These are phyloP conservation scores for Pythium plurisporium DNA, from an alignment of 352 stramenopile species.

Conservation along the genomic window DNA sequence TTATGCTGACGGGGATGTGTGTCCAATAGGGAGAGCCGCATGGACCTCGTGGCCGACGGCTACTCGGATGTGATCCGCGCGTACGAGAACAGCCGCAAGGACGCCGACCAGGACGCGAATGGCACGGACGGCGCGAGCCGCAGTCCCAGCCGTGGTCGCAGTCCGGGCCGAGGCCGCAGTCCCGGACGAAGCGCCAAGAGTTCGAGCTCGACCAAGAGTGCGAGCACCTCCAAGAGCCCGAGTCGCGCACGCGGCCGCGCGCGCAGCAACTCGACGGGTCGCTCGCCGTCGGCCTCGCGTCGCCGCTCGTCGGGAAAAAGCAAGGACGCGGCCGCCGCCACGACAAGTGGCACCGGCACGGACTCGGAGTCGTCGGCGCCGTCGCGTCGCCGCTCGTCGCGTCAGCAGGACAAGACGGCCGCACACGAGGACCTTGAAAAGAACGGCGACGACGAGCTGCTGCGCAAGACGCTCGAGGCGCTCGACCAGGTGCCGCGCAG, in stretches of 20 bases:
- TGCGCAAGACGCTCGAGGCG: conserved; percentile 46
- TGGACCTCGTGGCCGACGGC: conserved; percentile 74
- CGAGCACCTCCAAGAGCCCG: conserved; percentile 22
- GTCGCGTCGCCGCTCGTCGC: conserved; percentile 21
- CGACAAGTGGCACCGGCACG: conserved; percentile 1
- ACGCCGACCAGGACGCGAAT: conserved; percentile 26
- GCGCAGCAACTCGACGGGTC: conserved; percentile 57
- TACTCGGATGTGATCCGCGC: conserved; percentile 66
- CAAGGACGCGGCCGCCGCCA: not conserved
- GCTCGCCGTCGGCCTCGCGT: conserved; percentile 28
- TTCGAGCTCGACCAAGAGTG: conserved; percentile 4
- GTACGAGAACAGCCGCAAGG: conserved; percentile 69
- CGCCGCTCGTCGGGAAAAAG: conserved; percentile 22
- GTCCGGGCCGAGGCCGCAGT: conserved; percentile 30
- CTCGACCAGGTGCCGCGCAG: conserved; percentile 20
- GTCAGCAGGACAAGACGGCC: conserved; percentile 25
- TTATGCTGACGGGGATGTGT: too few species aligned
- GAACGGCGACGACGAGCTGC: conserved; percentile 33
- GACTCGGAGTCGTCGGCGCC: conserved; percentile 21
- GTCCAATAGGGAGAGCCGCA: conserved; percentile 76
- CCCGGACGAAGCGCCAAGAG: conserved; percentile 25
- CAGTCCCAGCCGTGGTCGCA: conserved; percentile 42
- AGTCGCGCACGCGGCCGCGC: conserved; percentile 43
- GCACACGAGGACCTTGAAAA: conserved; percentile 23
- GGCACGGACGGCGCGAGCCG: conserved; percentile 22